Evolutionary conservation across 2,329 filamentous ascomycete species (phyloP).

Genomic region (Fusarium pseudocircinatum): DNA sequence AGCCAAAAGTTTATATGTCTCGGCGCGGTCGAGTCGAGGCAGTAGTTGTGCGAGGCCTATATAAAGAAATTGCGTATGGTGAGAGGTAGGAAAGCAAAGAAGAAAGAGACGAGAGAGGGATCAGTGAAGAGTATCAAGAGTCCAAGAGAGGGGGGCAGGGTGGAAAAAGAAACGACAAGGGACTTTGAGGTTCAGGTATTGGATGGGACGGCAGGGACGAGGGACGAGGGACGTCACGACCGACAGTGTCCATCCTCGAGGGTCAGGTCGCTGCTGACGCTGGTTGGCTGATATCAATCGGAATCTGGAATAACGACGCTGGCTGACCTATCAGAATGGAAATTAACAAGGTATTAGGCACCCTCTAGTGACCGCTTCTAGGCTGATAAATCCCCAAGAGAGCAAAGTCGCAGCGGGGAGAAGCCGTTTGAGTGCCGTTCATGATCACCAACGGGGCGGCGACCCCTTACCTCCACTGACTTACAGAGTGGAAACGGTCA

Average conservation of each 20-base stretch:
- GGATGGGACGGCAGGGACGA: constrained; percentile 22
- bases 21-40: constrained; percentile 5
- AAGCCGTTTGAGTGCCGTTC: constrained; percentile 22
- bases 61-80: background rate
- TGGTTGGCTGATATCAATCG: constrained; percentile 29
- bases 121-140: constrained; percentile 16
- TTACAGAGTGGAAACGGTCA: constrained; percentile 17
- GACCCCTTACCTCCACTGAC: constrained; percentile 19
- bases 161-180: constrained; percentile 37
- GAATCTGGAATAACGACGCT: constrained; percentile 1
- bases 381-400: constrained; percentile 22
- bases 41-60: background rate
- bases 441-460: constrained; percentile 16
- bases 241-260: constrained; percentile 1
- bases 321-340: constrained; percentile 2
- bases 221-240: constrained; percentile 35
- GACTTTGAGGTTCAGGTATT: constrained; percentile 28
- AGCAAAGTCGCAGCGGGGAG: constrained; percentile 15
- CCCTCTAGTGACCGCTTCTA: constrained; percentile 11
- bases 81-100: constrained; percentile 12
- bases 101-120: background rate
- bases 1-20: constrained; percentile 13
- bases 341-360: constrained; percentile 23
- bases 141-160: constrained; percentile 23
- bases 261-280: background rate